A percentile compares a stretch with the other conserved stretches of the same genome.
Evolutionary conservation across 192 early-diverging fungal genomes (phyloP).

Genomic region (Gorgonomyces haynaldii): DNA sequence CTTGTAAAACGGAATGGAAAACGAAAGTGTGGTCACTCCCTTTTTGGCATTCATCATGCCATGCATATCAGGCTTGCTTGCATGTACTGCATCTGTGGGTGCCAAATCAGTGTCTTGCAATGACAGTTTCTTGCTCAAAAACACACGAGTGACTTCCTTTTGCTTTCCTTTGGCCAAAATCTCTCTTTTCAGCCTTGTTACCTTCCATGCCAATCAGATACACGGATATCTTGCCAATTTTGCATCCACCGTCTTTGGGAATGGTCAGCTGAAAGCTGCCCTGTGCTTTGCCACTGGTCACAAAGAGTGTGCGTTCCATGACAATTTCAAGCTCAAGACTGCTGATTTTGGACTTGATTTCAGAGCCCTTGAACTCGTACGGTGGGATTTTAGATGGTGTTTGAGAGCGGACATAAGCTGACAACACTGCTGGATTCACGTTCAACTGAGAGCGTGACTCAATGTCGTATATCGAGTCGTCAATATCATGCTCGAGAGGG

Average conservation of each 20-base stretch:
- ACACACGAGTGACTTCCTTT: conserved; percentile 8
- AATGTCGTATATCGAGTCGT: too few relatives aligned
- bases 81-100: conserved; percentile 26
- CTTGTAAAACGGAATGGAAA: conserved; percentile 13
- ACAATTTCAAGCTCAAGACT: conserved; percentile 11
- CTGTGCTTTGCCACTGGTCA: conserved; percentile 12
- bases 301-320: conserved; percentile 14
- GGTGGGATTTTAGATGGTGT: too few relatives aligned
- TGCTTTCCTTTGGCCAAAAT: neutral
- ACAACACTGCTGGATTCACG: too few relatives aligned
- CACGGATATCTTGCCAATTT: conserved; percentile 21
- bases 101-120: conserved; percentile 21
- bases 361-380: too few relatives aligned
- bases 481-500: too few relatives aligned
- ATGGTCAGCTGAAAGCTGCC: conserved; percentile 15
- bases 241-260: conserved; percentile 8
- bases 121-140: conserved; percentile 13
- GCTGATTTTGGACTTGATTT: conserved; percentile 6
- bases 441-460: too few relatives aligned
- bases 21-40: conserved; percentile 20
- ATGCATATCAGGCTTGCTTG: conserved; percentile 38
- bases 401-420: too few relatives aligned
- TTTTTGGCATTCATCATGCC: conserved; percentile 37
- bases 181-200: neutral
- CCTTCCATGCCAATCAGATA: conserved; percentile 26